Base-by-base conservation (phyloP, 495 filamentous ascomycete species). In the Trichoderma orchidacearum region DNA sequence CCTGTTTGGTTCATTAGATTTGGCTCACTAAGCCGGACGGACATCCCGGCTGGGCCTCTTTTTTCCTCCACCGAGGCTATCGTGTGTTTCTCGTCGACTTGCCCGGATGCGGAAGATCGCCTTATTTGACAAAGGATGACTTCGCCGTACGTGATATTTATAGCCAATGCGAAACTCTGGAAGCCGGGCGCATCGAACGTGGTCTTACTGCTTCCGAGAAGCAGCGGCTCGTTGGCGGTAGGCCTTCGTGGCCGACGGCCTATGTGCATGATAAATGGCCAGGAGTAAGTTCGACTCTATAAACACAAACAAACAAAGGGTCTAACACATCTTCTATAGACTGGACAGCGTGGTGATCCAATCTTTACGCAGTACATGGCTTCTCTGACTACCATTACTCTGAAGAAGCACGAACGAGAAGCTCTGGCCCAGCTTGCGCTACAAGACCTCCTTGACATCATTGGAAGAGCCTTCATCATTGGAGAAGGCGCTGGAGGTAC, bases 261-360 rank as follows among this genome's bases (percentile, higher is more conserved):
- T 55, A 62, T 30, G 61, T 70, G 21, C 77, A 80, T 54, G 75
- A 70, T n/a, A 76, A 82, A 68, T 82, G 76, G 73, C 77, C 79
- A 12, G 77, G 79, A 30, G 60, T 64, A 55, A 59, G 63, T 59
- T 28, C 12, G 2, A 17, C 30, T 18, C 59, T 30, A 3, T n/a
- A 34, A 6, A 25, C 23, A 31, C 54, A 50, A 25, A 31, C 18
- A 32, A 32, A n/a, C n/a, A n/a, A n/a, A n/a, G n/a, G n/a, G n/a
- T n/a, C 41, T 27, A 27, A 45, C 15, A 18, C 3, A 0, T 0
- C 3, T 3, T 25, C n/a, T 11, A 23, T 15, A 63, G 62, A 60
- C 65, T 7, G 78, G 78, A 6, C 55, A 52, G 1, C 67, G 68
- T 28, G 75, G 75, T 30, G 76, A 82, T 62, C 66, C 75, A 1